Evolutionary conservation across 352 stramenopile genomes (phyloP), one percentile per base, ranked within the genome.

Genomic region (Phytophthora pinifolia): DNA sequence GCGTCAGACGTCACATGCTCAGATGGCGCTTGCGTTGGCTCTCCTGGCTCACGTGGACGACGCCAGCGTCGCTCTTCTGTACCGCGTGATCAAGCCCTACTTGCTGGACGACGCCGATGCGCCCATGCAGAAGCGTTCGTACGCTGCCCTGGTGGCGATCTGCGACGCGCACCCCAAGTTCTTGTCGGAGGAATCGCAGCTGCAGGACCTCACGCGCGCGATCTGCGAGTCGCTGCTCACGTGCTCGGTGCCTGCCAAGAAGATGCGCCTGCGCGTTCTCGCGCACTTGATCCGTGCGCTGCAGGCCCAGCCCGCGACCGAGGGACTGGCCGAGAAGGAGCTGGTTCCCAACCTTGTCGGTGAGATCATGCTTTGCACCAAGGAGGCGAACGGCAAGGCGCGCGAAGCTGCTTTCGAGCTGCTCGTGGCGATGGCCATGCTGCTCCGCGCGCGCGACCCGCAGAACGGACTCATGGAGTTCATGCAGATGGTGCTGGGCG

Each of bases 321-420:
- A 94, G 37, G 65, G 67, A 34, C 54, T 66, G 18, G 79, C 82
- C 27, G 61, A 76, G 44, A 76, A 79, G 38, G 77, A 97, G 50
- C 65, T 98, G 14, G 88, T 97, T 48, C 85, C 91, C 34, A 89
- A 89, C 57, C 82, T 98, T 20, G 82, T 98, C n/a, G 88, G 88
- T 18, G 96, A 99, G 72, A 96, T 98, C 44, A 88, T 98, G 49
- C 73, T 99, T 17, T 98, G 93, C 66, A 95, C 97, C 14, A 99
- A 99, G 72, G 96, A 99, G 67, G 92, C 92, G 9, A 99, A 98
- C 54, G 90, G 81, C 33, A 98, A 98, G 62, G 96, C 95, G 22
- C 81, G 86, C 36, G 86, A 95, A 61, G 83, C 83, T 12, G 86
- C 86, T 15, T 95, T 95, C 36, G 83, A 92, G 65, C 57, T 96